Base-by-base conservation (phyloP, 352 stramenopile species). In the Plasmopara halstedii region DNA sequence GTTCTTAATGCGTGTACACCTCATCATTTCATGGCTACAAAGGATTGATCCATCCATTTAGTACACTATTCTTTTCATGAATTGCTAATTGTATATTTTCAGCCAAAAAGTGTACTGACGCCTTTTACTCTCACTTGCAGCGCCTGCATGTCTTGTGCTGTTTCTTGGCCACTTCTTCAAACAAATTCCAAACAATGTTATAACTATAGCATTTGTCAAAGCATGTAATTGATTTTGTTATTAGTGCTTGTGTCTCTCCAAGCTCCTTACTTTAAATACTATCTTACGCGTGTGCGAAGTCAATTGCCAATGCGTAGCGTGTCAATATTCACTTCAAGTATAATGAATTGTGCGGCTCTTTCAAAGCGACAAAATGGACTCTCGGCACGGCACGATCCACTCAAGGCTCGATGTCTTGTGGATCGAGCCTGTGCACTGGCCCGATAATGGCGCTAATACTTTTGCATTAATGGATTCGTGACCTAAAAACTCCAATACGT, bases 401-500 rank as follows among this genome's bases (percentile, higher is more conserved):
- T 65, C 73, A n/a, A 70, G 70, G 49, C 70, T 79, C 19, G 63
- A 77, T 22, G 75, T 87, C 49, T 85, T 85, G 47, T 70, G 75
- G 53, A 87, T 83, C n/a, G 74, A 87, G 36, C 65, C 67, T 17
- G 64, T 76, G 54, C 72, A 84, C 53, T 75, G 73, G 27, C 56
- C 56, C 26, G 59, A 64, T 6, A 57, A 35, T 15, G 49, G 62
- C n/a, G 36, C 51, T 47, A 58, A 44, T 41, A 61, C 41, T 47
- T 84, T 81, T 21, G 56, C 67, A 41, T 80, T 71, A 2, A 62
- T 73, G 21, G 55, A 64, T 50, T 64, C 55, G 32, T 85, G 65
- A 23, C 73, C 73, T 31, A 83, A 43, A 55, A 88, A 88, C 51
- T 77, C 73, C 22, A 79, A 65, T 56, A 83, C 83, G 60, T 77